Conservation (phyloP, 352 stramenopile species). For the Globisporangium irregulare region DNA sequence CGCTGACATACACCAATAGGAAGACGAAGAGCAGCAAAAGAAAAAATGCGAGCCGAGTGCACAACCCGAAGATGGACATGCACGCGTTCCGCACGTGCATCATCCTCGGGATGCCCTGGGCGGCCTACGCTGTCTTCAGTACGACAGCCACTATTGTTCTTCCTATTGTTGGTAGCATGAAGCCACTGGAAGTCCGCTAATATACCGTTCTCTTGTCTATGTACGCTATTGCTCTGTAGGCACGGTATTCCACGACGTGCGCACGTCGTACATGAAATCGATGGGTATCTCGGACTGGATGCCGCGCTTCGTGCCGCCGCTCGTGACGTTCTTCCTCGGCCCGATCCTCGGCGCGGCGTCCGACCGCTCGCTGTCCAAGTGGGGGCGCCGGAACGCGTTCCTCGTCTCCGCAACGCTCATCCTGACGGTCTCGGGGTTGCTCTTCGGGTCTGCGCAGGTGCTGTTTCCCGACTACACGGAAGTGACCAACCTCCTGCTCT, state of each 20-base stretch:
- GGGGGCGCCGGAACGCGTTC: constrained; percentile 67
- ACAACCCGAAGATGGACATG: constrained; percentile 12
- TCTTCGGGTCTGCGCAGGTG: constrained; percentile 63
- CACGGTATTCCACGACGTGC: constrained; percentile 69
- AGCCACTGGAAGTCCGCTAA: neutral
- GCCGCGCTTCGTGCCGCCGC: constrained; percentile 56
- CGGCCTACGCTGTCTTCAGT: constrained; percentile 70
- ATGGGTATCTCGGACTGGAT: constrained; percentile 63
- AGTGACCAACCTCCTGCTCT: constrained; percentile 49
- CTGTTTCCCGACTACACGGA: constrained; percentile 45
- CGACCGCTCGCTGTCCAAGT: constrained; percentile 68
- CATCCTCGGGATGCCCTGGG: constrained; percentile 72
- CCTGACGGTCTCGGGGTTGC: constrained; percentile 46
- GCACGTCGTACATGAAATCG: constrained; percentile 64
- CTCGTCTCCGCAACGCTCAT: constrained; percentile 46
- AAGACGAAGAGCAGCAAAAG: neutral
- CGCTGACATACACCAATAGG: neutral
- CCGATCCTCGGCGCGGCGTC: constrained; percentile 71
- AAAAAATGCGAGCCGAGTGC: neutral
- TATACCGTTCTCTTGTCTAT: no score
- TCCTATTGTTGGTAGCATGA: neutral
- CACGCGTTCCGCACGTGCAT: constrained; percentile 53
- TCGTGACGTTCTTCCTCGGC: constrained; percentile 64
- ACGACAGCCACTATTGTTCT: constrained; percentile 6
- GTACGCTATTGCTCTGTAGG: constrained; percentile 24